Evolutionary conservation across 176 grass and related monocot genomes (phyloP), one percentile per base, ranked within the genome.

Genomic region (Calamus simplicifolius): DNA sequence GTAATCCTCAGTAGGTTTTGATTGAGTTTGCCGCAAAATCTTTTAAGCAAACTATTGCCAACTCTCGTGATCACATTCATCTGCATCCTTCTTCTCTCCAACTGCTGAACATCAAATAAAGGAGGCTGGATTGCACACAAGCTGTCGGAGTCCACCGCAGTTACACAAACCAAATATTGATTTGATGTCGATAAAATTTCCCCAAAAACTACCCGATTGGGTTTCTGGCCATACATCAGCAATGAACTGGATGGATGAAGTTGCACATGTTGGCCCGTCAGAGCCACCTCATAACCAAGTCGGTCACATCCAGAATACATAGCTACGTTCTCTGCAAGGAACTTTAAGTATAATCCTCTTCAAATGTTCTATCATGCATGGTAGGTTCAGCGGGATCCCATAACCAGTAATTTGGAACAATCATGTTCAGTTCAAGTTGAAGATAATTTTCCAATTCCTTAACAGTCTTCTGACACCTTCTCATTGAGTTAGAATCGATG

Each of bases 91-190:
- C 52, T 70, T 55, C 68, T 74, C 80, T 90, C 77, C 38, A 96
- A 23, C 65, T 77, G 63, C 38, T 79, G 29, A 60, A 86, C 71
- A 51, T 66, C 82, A 80, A 77, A 26, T 27, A 69, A 25, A 29
- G 69, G 69, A 72, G 76, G 31, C 5, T 82, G 77, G 73, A 90
- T 54, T 48, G 49, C 63, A 58, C 29, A 62, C 29, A 96, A 72
- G 16, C 77, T 78, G 19, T 88, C 78, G 78, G 28, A 63, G 77
- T 90, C 83, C 51, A 96, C 77, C 50, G 86, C 75, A 50, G 92
- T 85, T 76, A 88, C 92, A 77, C 92, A 96, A 62, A 96, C 83
- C 62, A 96, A 81, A 80, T 90, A 96, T 31, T 96, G 77, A 89
- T 80, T 82, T 16, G 69, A 54, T 8, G 79, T 68, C 18, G 86